Conservation (phyloP, 2,329 filamentous ascomycete genomes). For the Ceratocystis variospora region DNA sequence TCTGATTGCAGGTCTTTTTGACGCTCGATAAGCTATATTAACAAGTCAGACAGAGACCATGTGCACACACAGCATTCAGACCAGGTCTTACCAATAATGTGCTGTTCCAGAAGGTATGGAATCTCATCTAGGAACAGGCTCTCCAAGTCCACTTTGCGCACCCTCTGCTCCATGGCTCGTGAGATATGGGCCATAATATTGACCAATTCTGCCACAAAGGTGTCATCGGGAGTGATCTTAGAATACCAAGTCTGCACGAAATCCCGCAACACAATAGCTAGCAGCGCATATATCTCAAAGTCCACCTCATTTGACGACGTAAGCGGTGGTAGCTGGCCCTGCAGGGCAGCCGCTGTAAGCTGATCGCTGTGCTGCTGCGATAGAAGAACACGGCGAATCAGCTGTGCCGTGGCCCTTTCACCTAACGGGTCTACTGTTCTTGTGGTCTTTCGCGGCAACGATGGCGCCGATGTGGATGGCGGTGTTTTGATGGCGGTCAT, state of each 20-base stretch:
- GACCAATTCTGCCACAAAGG: slow-evolving; percentile 75
- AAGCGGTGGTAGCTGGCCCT: slow-evolving; percentile 74
- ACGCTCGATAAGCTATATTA: slow-evolving; percentile 54
- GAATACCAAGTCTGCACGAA: slow-evolving; percentile 89
- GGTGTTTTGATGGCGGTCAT: neutral
- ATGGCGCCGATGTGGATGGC: slow-evolving; percentile 20
- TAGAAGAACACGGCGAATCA: slow-evolving; percentile 75
- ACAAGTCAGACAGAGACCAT: neutral
- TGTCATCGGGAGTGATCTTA: slow-evolving; percentile 80
- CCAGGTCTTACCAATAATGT: slow-evolving; percentile 54
- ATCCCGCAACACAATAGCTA: slow-evolving; percentile 78
- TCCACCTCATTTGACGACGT: slow-evolving; percentile 93
- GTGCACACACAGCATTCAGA: neutral
- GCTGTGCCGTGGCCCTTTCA: slow-evolving; percentile 62
- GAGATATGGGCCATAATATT: slow-evolving; percentile 89
- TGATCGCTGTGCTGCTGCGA: slow-evolving; percentile 50
- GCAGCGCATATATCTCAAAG: slow-evolving; percentile 72
- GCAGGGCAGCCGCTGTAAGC: slow-evolving; percentile 45
- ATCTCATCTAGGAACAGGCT: slow-evolving; percentile 76
- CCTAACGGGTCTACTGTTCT: slow-evolving; percentile 43
- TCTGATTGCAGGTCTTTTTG: slow-evolving; percentile 44
- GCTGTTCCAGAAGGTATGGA: slow-evolving; percentile 64
- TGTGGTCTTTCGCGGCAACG: slow-evolving; percentile 26
- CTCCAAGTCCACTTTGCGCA: slow-evolving; percentile 71
- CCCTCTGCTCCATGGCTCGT: slow-evolving; percentile 69